Base-by-base conservation (phyloP, 1,139 yeast species). In the Spencermartinsiella ligniputridi region DNA sequence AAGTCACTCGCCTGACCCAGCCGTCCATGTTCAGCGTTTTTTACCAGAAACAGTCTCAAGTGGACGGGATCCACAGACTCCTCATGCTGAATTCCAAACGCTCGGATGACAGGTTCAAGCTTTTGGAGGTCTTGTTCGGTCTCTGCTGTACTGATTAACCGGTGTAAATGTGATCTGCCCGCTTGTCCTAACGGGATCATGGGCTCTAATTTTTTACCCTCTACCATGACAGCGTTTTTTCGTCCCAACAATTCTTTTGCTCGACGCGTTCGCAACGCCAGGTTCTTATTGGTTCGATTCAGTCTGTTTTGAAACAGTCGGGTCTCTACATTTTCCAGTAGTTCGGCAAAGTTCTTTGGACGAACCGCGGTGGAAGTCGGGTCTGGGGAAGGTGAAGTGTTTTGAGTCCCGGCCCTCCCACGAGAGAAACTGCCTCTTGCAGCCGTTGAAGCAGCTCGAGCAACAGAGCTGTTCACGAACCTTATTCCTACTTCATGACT, bases 241-340 rank as follows among this genome's bases (percentile, higher is more conserved):
- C 55, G 47, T 20, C 51, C 45, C 13, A 39, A 46, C 40, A 60
- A 45, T 34, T 47, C 50, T 40, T 51, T 47, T 12, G 57, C 51
- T 20, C 53, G 48, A 19, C 55, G 43, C 2, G 62, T 60, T 24
- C 62, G 51, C 49, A 61, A 62, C 8, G 57, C 61, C 16, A 59
- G 51, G 30, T 54, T 49, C 17, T 58, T 46, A 32, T 49, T 48
- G n/a, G 54, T 48, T 15, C 49, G 39, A 41, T 53, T 54, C 21
- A 54, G 52, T 18, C 49, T 45, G 37, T 43, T 47, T 17, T 48
- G 44, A 19, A 51, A 47, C 41, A 53, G 45, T 39, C 52, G 39
- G 15, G 45, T 40, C 21, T 42, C 37, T 16, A 49, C 41, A 21
- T 36, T 39, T 8, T 32, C 40, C 32, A 45, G 38, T 8, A 45